Evolutionary conservation across 176 grass and related monocot genomes (phyloP), one percentile per base, ranked within the genome.

Genomic region (Cenchrus americanus): DNA sequence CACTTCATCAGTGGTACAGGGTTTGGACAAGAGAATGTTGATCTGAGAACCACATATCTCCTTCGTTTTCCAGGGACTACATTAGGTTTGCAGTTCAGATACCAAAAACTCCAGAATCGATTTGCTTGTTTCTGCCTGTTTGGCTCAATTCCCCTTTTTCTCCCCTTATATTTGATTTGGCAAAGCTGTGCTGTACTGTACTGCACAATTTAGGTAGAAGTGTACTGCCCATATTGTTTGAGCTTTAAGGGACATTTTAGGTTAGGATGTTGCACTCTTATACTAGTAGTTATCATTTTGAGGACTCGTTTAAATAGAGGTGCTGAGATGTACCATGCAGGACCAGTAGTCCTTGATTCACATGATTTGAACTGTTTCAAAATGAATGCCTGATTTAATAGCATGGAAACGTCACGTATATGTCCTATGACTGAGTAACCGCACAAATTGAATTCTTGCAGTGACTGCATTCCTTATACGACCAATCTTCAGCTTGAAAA

Each of bases 261-360:
- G 75, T 86, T 83, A 49, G 48, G 66, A 67, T 83, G 65, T 14
- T 80, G 32, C 83, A 69, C 24, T 68, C 15, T 60, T 84, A 26
- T 69, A 30, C 27, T 30, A 50, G 75, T 48, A 0, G 22, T 50
- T 74, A 61, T 5, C n/a, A 83, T 88, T 32, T 17, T 46, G 55
- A 27, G 17, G 57, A 17, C 71, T 51, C 79, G 59, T 86, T 41
- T 66, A 62, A 44, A 69, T 40, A 30, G 62, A 61, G n/a, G 70
- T 81, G 87, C 11, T 62, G 50, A 59, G 46, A 73, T 15, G 67
- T 80, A 88, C 24, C 13, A 59, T 32, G 14, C 34, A 83, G 72
- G 55, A 78, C 14, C 34, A 58, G 19, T 19, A 48, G 74, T 73
- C 60, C 68, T 84, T 50, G 18, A 48, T 17, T 82, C 24, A 82